Evolutionary conservation across 352 stramenopile genomes (phyloP), one percentile per base, ranked within the genome.

Genomic region (Globisporangium recalcitrans): DNA sequence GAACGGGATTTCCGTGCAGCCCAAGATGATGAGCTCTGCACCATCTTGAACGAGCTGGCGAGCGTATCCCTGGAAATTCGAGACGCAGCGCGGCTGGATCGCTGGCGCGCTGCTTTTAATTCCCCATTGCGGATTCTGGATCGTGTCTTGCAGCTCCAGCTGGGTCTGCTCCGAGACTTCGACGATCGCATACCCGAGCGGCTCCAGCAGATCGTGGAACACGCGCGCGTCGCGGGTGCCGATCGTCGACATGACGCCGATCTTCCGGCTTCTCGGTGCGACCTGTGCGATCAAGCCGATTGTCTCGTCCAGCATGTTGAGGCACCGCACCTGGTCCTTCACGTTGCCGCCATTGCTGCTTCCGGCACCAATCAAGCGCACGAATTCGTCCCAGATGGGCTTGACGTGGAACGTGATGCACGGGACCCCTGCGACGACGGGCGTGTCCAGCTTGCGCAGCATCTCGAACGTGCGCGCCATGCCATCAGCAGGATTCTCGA

Each of bases 1-100:
- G 38, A 85, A 77, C 3, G 76, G 76, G 52, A 85, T 81, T 63
- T 85, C 76, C 0, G 74, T 83, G 65, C 76, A 85, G 21, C 76
- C 76, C 21, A 85, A 32, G 31, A 85, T 68, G 49, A 82, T 57
- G 11, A 80, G 65, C 21, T 81, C 60, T 4, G 76, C 74, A 4
- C 76, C 76, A 11, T 62, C 46, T 4, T 46, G 58, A 36, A 74
- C 66, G 8, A 85, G 65, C 16, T 68, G 46, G 6, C 66, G 69
- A 6, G 76, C 73, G 34, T 73, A 85, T 7, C 56, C 13, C 8
- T 85, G 49, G 52, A 79, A 82, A 49, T 85, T 85, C 6, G 60
- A 46, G 19, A 79, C 42, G 54, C 73, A 81, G 2, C 63, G 60
- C 19, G 65, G 71, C n/a, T 72, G 56, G 16, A 79, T 69, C 13